A percentile compares a stretch with the other conserved stretches of the same genome.
Conservation (phyloP, 2,329 filamentous ascomycete genomes). For the Colletotrichum trifolii region DNA sequence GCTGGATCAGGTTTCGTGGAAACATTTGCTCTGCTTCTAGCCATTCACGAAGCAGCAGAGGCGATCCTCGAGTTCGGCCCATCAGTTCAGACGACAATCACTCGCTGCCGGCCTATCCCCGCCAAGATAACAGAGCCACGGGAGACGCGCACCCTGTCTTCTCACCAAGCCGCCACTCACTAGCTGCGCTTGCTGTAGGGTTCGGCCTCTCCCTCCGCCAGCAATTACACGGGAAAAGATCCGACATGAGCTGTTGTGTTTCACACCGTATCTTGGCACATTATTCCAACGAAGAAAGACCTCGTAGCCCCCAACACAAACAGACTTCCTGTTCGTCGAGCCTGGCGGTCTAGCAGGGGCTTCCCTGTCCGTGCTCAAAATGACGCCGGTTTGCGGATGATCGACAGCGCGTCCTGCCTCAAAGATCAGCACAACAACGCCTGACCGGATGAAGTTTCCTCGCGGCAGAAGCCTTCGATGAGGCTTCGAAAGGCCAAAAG, state of each 20-base stretch:
- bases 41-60: too few relatives aligned
- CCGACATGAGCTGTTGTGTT: conserved; percentile 27
- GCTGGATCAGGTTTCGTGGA: neutral
- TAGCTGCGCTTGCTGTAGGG: neutral
- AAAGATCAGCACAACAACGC: neutral
- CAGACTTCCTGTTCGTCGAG: neutral
- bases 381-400: conserved; percentile 31
- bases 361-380: conserved; percentile 5
- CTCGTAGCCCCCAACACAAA: neutral
- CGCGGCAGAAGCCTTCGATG: neutral
- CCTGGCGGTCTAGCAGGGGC: neutral
- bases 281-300: neutral
- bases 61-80: neutral
- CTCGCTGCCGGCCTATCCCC: conserved; percentile 26
- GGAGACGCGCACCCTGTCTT: conserved; percentile 14
- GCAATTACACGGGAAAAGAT: neutral
- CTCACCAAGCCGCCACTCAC: neutral
- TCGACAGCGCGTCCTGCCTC: conserved; percentile 24
- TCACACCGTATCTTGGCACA: conserved; percentile 21
- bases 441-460: neutral
- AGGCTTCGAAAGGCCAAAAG: neutral
- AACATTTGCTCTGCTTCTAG: neutral
- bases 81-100: conserved; percentile 20
- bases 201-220: neutral
- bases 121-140: conserved; percentile 35